Evolutionary conservation across 1,284 basidiomycete species (phyloP).

Genomic region (Tylopilus orsonianus): DNA sequence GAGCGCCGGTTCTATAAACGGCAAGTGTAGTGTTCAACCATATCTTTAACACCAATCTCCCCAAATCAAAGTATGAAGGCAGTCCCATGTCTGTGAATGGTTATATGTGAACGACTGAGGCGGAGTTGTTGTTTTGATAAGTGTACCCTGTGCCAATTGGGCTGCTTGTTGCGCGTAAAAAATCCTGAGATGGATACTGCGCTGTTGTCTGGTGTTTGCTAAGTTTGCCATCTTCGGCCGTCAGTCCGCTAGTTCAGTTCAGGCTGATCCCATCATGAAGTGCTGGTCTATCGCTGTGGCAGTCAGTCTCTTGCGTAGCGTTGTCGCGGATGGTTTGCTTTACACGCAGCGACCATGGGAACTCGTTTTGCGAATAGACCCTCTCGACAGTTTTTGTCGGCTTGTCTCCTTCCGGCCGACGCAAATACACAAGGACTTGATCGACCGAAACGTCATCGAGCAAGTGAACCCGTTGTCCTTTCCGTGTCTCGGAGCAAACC

Average conservation of each 20-base stretch:
- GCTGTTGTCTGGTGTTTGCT: constrained; percentile 11
- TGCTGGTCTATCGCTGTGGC: constrained; percentile 1
- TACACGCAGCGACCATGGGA: constrained; percentile 22
- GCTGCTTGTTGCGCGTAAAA: too few species aligned
- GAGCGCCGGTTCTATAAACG: constrained; percentile 23
- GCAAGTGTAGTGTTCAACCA: constrained; percentile 26
- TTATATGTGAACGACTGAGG: neutral
- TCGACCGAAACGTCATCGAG: constrained; percentile 11
- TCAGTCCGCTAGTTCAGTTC: neutral
- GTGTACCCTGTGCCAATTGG: too few species aligned
- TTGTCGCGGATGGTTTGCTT: neutral
- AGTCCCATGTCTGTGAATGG: neutral
- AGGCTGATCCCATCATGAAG: constrained; percentile 15
- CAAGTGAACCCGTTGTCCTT: constrained; percentile 14
- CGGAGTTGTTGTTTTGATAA: neutral
- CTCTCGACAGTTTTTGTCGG: constrained; percentile 15
- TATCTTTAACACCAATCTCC: neutral
- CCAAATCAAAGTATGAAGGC: neutral
- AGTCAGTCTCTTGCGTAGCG: constrained; percentile 3
- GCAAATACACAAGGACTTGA: constrained; percentile 25
- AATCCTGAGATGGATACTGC: neutral
- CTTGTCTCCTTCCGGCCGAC: constrained; percentile 19
- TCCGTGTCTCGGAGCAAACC: constrained; percentile 5
- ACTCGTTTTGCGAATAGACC: constrained; percentile 21
- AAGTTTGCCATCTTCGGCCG: neutral